These are phyloP conservation scores for Petrea volubilis DNA, from an alignment of 257 asterid species.

Conservation along the genomic window DNA sequence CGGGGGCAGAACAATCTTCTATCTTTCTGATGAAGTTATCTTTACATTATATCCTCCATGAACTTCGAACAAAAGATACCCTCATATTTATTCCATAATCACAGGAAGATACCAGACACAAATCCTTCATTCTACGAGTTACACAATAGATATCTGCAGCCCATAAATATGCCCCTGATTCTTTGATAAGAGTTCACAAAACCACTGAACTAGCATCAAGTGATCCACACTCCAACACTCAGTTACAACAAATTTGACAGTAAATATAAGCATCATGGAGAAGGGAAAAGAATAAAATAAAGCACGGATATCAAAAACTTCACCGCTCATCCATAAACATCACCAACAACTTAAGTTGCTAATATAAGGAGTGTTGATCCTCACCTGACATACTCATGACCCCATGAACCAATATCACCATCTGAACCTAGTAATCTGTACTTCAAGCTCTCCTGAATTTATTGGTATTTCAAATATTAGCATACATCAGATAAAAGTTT, in stretches of 20 bases:
- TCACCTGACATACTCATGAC: constrained; percentile 97
- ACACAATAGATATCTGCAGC: neutral
- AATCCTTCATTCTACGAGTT: neutral
- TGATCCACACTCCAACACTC: neutral
- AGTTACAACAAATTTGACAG: constrained; percentile 2
- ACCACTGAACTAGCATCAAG: neutral
- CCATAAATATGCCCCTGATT: neutral
- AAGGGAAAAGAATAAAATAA: neutral
- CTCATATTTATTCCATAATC: neutral
- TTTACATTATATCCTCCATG: neutral
- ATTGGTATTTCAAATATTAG: constrained; percentile 6
- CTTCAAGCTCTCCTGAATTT: constrained; percentile 88
- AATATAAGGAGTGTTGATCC: constrained; percentile 11
- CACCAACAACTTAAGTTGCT: constrained; percentile 1
- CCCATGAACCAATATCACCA: constrained; percentile 97
- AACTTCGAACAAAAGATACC: neutral
- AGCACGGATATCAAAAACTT: neutral
- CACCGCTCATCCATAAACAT: constrained; percentile 1
- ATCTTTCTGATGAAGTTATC: neutral
- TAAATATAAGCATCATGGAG: neutral
- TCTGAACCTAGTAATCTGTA: constrained; percentile 88
- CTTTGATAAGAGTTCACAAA: neutral
- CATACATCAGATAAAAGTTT: neutral
- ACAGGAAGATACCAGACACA: neutral
- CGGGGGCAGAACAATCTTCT: no score